Conservation (phyloP, 305 asterid genomes). For the Solanum hybrid region DNA sequence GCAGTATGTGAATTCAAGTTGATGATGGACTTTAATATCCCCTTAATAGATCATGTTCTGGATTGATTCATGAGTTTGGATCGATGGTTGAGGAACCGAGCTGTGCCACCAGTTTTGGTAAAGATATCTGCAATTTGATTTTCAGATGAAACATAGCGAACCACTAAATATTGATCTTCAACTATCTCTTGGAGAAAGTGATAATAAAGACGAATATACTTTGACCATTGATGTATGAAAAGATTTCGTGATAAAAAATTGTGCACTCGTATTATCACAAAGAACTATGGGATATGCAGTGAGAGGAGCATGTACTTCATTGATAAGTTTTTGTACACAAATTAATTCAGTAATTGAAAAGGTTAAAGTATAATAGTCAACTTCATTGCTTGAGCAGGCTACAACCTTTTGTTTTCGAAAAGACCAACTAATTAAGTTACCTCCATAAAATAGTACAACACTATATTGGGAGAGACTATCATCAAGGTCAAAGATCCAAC, state of each 20-base stretch:
- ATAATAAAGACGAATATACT: background rate
- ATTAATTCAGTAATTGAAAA: background rate
- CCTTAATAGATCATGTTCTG: no score
- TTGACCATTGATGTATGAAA: background rate
- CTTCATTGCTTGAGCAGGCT: background rate
- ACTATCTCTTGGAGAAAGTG: no score
- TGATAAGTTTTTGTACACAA: background rate
- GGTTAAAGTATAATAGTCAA: background rate
- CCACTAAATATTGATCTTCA: no score
- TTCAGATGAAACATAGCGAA: no score
- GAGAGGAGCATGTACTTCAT: background rate
- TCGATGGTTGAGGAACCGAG: no score
- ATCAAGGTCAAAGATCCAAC: background rate
- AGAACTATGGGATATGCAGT: background rate
- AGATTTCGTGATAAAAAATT: background rate
- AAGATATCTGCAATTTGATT: no score
- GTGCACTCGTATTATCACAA: background rate
- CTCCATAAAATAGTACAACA: background rate
- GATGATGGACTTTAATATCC: no score
- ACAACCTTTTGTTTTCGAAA: background rate
- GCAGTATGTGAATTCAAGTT: no score
- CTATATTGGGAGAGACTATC: background rate
- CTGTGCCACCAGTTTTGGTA: no score
- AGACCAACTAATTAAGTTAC: background rate
- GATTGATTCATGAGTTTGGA: background rate